phyloP scores from a whole-genome alignment of 208 protist species.

The Leishmania lainsoni region DNA sequence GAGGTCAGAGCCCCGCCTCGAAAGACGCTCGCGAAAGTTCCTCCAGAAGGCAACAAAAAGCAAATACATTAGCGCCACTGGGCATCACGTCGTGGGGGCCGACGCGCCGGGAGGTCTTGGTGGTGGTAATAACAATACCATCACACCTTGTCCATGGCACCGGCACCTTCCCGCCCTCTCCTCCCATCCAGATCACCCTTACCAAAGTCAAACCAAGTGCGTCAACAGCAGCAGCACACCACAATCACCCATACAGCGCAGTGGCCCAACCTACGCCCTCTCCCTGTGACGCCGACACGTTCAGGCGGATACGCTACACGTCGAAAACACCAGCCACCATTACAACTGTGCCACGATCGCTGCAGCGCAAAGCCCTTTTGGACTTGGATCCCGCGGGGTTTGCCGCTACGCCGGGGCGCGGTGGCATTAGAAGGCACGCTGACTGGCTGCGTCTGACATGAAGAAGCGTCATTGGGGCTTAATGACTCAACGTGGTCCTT shows the following conservation, averaged over 20 bases:
- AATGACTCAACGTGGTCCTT: background rate
- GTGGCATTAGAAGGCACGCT: background rate
- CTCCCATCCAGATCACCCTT: background rate
- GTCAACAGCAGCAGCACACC: background rate
- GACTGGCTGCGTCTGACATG: background rate
- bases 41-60: background rate
- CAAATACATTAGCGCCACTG: background rate
- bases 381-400: background rate
- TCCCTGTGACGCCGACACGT: background rate
- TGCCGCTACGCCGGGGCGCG: background rate
- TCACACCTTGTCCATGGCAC: background rate
- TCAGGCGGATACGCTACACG: background rate
- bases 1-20: background rate
- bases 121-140: background rate
- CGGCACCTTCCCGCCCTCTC: background rate
- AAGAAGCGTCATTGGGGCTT: background rate
- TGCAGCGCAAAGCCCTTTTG: background rate
- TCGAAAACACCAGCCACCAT: background rate
- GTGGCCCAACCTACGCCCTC: background rate
- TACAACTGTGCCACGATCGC: background rate
- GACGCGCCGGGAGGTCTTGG: background rate
- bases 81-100: background rate
- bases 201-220: background rate
- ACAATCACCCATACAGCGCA: background rate
- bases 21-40: background rate